Percentiles rank a stretch among this genome's conserved stretches.
These are phyloP conservation scores for Gossypium bickii DNA, from an alignment of 345 rosid species.

Conservation along the genomic window DNA sequence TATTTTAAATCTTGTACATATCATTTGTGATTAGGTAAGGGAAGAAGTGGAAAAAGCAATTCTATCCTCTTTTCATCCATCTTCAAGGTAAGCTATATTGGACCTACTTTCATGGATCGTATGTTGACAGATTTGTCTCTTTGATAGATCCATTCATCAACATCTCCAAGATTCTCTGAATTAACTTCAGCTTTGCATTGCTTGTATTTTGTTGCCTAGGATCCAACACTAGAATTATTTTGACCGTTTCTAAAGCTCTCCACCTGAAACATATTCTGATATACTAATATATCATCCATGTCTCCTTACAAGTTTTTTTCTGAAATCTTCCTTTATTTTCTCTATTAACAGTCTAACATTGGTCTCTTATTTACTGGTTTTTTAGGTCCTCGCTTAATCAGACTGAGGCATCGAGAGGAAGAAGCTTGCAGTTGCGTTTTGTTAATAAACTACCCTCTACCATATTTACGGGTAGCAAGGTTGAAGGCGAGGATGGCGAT, in stretches of 20 bases:
- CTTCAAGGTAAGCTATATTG: conserved; percentile 33
- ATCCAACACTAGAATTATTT: background rate
- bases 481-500: conserved; percentile 41
- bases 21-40: conserved; percentile 32
- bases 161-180: background rate
- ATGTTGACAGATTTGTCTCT: background rate
- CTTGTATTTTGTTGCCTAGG: background rate
- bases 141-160: background rate
- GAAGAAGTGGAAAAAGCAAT: conserved; percentile 38
- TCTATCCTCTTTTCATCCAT: conserved; percentile 11
- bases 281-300: background rate
- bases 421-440: conserved; percentile 41
- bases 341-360: background rate
- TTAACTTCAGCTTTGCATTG: background rate
- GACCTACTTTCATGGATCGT: background rate
- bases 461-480: conserved; percentile 56
- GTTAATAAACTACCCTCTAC: conserved; percentile 29
- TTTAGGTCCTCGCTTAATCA: conserved; percentile 30
- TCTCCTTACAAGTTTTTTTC: background rate
- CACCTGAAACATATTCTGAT: background rate
- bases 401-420: conserved; percentile 26
- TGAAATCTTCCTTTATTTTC: background rate
- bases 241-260: background rate
- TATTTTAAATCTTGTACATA: background rate
- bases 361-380: background rate